Percentiles rank a stretch among this genome's conserved stretches.
Conservation (phyloP, 2,329 filamentous ascomycete species). For the Xylariaceae sp. region DNA sequence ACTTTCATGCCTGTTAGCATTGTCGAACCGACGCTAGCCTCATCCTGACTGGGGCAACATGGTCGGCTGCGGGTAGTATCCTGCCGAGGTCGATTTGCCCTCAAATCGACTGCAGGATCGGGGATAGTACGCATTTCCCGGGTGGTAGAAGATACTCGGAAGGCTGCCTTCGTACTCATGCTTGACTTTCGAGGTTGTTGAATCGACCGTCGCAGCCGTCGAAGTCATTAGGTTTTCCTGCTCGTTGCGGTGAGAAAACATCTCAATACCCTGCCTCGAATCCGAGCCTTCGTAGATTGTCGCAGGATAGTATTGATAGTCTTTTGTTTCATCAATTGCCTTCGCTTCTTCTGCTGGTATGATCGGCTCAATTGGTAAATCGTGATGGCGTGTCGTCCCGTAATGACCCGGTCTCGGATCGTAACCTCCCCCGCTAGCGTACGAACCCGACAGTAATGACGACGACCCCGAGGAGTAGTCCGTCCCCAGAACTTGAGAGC, state of each 20-base stretch:
- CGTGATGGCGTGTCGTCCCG: slow-evolving; percentile 47
- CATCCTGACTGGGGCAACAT: slow-evolving; percentile 51
- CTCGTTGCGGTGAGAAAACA: slow-evolving; percentile 48
- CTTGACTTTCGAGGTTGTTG: slow-evolving; percentile 49
- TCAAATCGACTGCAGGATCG: slow-evolving; percentile 55
- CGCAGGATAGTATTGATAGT: slow-evolving; percentile 58
- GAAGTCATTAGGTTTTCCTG: slow-evolving; percentile 34
- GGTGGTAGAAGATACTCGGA: slow-evolving; percentile 53
- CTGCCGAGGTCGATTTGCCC: slow-evolving; percentile 53
- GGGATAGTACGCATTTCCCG: slow-evolving; percentile 43
- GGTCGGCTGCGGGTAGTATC: slow-evolving; percentile 59
- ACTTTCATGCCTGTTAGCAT: slow-evolving; percentile 1
- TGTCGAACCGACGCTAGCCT: slow-evolving; percentile 29
- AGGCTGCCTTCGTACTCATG: slow-evolving; percentile 51
- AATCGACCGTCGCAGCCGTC: slow-evolving; percentile 38
- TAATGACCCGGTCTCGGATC: slow-evolving; percentile 48
- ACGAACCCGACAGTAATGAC: slow-evolving; percentile 45
- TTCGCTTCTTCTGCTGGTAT: slow-evolving; percentile 57
- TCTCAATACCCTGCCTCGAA: slow-evolving; percentile 49
- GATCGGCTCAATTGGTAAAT: slow-evolving; percentile 54
- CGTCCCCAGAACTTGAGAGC: slow-evolving; percentile 44
- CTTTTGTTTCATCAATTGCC: slow-evolving; percentile 50
- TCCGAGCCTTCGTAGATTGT: slow-evolving; percentile 55
- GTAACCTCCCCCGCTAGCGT: slow-evolving; percentile 39
- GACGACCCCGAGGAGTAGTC: slow-evolving; percentile 43